Base-by-base conservation (phyloP, 441 rosid genomes). In the Adansonia grandidieri region DNA sequence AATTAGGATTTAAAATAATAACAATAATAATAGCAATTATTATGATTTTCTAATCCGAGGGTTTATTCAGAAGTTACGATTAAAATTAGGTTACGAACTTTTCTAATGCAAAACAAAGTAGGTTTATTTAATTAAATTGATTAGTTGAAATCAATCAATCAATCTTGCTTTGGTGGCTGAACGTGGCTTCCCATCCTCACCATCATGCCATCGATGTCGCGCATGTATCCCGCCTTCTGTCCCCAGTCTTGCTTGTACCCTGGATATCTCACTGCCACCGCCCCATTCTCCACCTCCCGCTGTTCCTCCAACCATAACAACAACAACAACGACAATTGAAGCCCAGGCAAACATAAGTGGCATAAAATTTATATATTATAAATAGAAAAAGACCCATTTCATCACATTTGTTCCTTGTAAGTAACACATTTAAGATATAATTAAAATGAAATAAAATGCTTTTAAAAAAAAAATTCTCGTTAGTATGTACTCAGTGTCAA, bases 251-350 rank as follows among this genome's bases (percentile, higher is more conserved):
- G 28, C 77, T 89, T 92, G 70, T 91, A 83, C 86, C 87, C 94
- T 0, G 94, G 98, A 74, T 78, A n/a, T 78, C 98, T 90, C 84
- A 91, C 90, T 0, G 89, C 63, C 63, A 76, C 87, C 0, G 96
- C 97, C 0, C 97, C 97, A 4, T 87, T 93, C 82, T 91, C 97
- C 80, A 95, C 92, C 0, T 97, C 98, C 84, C 93, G 90, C 97
- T 93, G 42, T 17, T 8, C 71, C 0, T 48, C 15, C 53, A 48
- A 10, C 53, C 53, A 11, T 10, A 11, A 10, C 53, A 48, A 11
- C 37, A 32, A 32, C 37, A 1, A 32, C 37, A 1, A 32, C 37
- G 37, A 32, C 37, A 32, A 32, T 32, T 32, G 37, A 32, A 32
- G 37, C 37, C 37, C 37, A 32, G 2, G 37, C 37, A 32, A 32